Evolutionary conservation across 2,329 filamentous ascomycete genomes (phyloP), one percentile per base, ranked within the genome.

Genomic region (Chlorencoelia australis): DNA sequence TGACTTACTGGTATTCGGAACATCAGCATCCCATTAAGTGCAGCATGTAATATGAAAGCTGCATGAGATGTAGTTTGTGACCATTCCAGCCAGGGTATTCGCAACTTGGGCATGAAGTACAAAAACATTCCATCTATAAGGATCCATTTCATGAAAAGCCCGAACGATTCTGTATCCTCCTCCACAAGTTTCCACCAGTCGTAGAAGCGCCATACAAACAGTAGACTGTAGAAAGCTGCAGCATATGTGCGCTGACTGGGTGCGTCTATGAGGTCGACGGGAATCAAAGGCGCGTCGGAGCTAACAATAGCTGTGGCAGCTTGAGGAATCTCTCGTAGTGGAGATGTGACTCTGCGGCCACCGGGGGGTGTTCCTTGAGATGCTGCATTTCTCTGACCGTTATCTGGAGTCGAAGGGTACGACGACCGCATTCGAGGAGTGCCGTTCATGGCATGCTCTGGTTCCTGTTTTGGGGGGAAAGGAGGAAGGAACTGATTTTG

Each of bases 11-110:
- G 80, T 42, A 96, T 80, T 46, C 86, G 81, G 59, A 94, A 94
- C 88, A 95, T 95, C 49, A 95, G 64, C 66, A 94, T 79, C 49
- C 79, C 82, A 64, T 95, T 86, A 35, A 83, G 59, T 2, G 82
- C 55, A 3, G 80, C 71, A 58, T 95, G 87, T 3, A 70, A 48
- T 30, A 82, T 59, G 53, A 91, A 93, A 15, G 88, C 62, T 20
- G 73, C 65, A 78, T 78, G 22, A 74, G 71, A 53, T 84, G 82
- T 28, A 18, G 37, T 29, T 25, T 51, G 48, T n/a, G 84, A 85
- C 66, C 89, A 85, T 65, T 96, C 87, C 40, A 98, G 68, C 93
- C 91, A 98, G 40, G 91, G 91, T 70, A 98, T 94, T 57, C 84
- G 77, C 51, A 98, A 61, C 48, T 82, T 74, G 13, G 93, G 89